phyloP scores from a whole-genome alignment of 768 basidiomycete species.

The Favolaschia claudopus region DNA sequence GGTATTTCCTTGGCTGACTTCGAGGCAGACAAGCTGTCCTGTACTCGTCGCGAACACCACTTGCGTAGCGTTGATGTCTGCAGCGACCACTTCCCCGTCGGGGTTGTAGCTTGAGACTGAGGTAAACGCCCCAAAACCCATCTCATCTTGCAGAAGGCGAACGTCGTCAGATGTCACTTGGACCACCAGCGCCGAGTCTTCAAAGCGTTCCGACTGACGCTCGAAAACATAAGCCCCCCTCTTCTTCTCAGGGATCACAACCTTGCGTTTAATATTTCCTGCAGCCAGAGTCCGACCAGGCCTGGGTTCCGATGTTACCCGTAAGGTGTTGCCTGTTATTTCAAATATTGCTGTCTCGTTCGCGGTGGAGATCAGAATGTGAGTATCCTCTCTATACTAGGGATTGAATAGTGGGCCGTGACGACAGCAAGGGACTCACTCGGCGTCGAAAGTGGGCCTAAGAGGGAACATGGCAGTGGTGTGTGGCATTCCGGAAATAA shows the following conservation, averaged over 20 bases:
- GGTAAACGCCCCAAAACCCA: constrained; percentile 47
- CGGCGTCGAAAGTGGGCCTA: constrained; percentile 51
- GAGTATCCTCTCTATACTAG: constrained; percentile 55
- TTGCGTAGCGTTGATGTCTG: constrained; percentile 74
- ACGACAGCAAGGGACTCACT: constrained; percentile 47
- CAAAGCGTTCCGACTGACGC: constrained; percentile 34
- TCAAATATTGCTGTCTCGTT: constrained; percentile 61
- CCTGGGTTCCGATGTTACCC: constrained; percentile 47
- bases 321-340: constrained; percentile 53
- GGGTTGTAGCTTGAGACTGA: constrained; percentile 50
- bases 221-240: not conserved
- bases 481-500: constrained; percentile 61
- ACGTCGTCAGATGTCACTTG: constrained; percentile 75
- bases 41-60: constrained; percentile 65
- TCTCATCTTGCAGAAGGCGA: constrained; percentile 64
- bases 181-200: constrained; percentile 63
- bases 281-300: constrained; percentile 66
- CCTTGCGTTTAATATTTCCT: constrained; percentile 52
- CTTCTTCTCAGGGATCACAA: not conserved
- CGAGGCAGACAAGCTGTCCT: constrained; percentile 60
- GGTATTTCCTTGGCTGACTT: constrained; percentile 46
- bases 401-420: not conserved
- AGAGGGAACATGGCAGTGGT: constrained; percentile 73
- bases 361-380: constrained; percentile 68
- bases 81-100: constrained; percentile 63